Conservation (phyloP, 352 stramenopile genomes). For the Globisporangium barbulae region DNA sequence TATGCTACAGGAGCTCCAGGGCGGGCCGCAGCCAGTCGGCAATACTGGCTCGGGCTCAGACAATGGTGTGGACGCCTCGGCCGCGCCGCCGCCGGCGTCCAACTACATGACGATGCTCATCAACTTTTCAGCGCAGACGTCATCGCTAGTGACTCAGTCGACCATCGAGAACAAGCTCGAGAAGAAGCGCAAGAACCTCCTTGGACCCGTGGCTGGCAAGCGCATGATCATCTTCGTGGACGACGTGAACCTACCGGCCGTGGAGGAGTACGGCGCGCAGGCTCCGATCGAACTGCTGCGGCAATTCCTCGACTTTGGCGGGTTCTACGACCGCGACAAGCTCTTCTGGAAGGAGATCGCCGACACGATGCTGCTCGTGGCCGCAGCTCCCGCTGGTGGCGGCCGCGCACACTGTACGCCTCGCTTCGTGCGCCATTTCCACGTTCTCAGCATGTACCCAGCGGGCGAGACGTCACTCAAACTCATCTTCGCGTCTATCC, state of each 20-base stretch:
- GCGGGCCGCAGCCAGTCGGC: slow-evolving; percentile 16
- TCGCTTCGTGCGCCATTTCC: slow-evolving; percentile 94
- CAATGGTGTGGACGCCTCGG: slow-evolving; percentile 19
- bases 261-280: slow-evolving; percentile 94
- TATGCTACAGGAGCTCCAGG: slow-evolving; percentile 55
- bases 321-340: slow-evolving; percentile 96
- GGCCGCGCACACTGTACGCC: slow-evolving; percentile 86
- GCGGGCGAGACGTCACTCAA: slow-evolving; percentile 85
- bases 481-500: slow-evolving; percentile 92
- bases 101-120: slow-evolving; percentile 79
- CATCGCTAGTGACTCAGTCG: slow-evolving; percentile 82
- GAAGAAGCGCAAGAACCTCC: slow-evolving; percentile 94
- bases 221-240: slow-evolving; percentile 94
- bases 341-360: slow-evolving; percentile 96
- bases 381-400: slow-evolving; percentile 89
- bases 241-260: slow-evolving; percentile 93
- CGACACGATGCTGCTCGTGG: slow-evolving; percentile 90
- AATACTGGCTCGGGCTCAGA: slow-evolving; percentile 1
- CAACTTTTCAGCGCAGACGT: slow-evolving; percentile 92
- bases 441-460: slow-evolving; percentile 93
- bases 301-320: slow-evolving; percentile 94
- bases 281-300: slow-evolving; percentile 92
- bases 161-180: slow-evolving; percentile 93
- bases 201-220: slow-evolving; percentile 86
- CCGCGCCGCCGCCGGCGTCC: slow-evolving; percentile 22